phyloP scores from a whole-genome alignment of 163 green algal species.

The Prototheca cutis region DNA sequence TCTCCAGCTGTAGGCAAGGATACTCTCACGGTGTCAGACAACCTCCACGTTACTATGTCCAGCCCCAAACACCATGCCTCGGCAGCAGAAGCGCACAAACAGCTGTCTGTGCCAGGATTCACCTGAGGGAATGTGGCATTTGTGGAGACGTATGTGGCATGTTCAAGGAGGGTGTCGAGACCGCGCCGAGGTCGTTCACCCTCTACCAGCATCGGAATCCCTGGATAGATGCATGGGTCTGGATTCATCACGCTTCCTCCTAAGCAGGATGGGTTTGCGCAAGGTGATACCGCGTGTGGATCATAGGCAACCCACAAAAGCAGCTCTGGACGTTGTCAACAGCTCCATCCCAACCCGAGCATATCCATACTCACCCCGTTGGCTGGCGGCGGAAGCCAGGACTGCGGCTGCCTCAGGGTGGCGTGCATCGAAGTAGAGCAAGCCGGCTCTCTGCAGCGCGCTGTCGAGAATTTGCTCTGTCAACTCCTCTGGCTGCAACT shows the following conservation, averaged over 20 bases:
- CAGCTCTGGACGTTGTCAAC: no score
- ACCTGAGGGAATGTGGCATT: neutral
- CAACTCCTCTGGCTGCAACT: neutral
- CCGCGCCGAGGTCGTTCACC: neutral
- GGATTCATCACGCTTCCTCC: no score
- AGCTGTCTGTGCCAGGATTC: no score
- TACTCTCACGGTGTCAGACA: neutral
- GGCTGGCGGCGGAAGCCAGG: constrained; percentile 39
- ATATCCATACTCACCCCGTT: constrained; percentile 9
- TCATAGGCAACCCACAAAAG: neutral
- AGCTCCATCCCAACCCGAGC: no score
- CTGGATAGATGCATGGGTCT: neutral
- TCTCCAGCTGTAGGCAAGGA: neutral
- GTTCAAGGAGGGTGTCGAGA: neutral
- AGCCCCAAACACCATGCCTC: neutral
- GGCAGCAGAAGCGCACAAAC: neutral
- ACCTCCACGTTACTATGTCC: neutral
- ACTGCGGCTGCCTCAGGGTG: constrained; percentile 69
- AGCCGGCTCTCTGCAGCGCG: constrained; percentile 35
- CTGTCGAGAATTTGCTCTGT: neutral
- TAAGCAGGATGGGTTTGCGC: neutral
- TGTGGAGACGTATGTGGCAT: neutral
- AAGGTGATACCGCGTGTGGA: neutral
- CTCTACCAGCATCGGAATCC: neutral
- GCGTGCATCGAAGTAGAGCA: constrained; percentile 83